These are phyloP conservation scores for Lachnellula willkommii DNA, from an alignment of 2,329 filamentous ascomycete genomes.

Conservation along the genomic window DNA sequence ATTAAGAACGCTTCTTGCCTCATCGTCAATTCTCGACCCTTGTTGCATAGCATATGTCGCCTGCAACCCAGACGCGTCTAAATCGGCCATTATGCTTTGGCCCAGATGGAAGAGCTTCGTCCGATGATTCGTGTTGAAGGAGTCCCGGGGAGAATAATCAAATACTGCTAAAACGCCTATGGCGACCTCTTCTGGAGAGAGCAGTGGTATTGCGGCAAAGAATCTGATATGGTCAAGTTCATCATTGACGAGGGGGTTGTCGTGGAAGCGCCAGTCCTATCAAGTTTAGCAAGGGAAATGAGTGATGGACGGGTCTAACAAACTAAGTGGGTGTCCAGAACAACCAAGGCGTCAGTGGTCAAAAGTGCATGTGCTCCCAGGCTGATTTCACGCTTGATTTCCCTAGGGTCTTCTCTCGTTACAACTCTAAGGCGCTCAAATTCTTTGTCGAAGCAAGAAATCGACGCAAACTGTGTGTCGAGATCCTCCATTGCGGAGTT, in stretches of 20 bases:
- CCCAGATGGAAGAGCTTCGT: slow-evolving; percentile 29
- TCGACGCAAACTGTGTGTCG: slow-evolving; percentile 24
- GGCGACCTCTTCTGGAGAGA: slow-evolving; percentile 26
- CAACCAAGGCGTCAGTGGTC: slow-evolving; percentile 30
- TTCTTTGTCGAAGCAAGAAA: slow-evolving; percentile 33
- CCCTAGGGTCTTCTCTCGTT: slow-evolving; percentile 20
- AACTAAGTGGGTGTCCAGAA: slow-evolving; percentile 33
- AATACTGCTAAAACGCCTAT: slow-evolving; percentile 32
- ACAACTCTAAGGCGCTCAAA: slow-evolving; percentile 32
- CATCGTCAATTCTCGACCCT: background rate
- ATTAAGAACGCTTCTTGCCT: background rate
- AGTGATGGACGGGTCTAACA: slow-evolving; percentile 1
- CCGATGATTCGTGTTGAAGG: slow-evolving; percentile 25
- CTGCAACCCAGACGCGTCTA: background rate
- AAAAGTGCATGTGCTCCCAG: slow-evolving; percentile 35
- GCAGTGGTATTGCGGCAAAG: slow-evolving; percentile 34
- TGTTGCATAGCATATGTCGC: background rate
- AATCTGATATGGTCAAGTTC: slow-evolving; percentile 30
- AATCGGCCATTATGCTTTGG: slow-evolving; percentile 13
- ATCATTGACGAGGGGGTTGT: slow-evolving; percentile 29
- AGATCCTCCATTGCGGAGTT: slow-evolving; percentile 27
- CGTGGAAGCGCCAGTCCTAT: slow-evolving; percentile 35
- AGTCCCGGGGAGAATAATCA: slow-evolving; percentile 21
- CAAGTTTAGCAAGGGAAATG: slow-evolving; percentile 2
- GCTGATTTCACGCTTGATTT: slow-evolving; percentile 27